These are phyloP conservation scores for Chlorociboria aeruginascens DNA, from an alignment of 495 filamentous ascomycete genomes.

Conservation along the genomic window DNA sequence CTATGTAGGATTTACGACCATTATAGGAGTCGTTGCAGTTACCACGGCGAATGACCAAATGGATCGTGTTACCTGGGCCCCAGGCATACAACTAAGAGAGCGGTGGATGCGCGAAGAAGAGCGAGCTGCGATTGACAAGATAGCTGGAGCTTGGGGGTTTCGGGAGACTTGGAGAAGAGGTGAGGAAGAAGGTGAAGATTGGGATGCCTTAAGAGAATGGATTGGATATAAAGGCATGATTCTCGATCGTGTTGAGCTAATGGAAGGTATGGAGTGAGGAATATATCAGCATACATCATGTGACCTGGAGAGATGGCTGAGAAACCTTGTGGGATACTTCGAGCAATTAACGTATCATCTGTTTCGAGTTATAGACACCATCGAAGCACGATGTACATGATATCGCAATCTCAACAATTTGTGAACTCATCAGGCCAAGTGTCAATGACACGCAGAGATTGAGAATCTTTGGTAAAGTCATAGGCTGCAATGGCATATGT, in stretches of 20 bases:
- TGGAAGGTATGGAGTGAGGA: constrained; percentile 41
- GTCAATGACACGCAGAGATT: no score
- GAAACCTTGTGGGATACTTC: no score
- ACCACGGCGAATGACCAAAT: constrained; percentile 88
- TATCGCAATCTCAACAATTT: no score
- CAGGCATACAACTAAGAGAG: constrained; percentile 64
- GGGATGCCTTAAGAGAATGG: constrained; percentile 74
- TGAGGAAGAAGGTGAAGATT: constrained; percentile 84
- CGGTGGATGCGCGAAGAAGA: constrained; percentile 94
- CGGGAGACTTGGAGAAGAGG: constrained; percentile 65
- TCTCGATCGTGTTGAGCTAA: constrained; percentile 71
- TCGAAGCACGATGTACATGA: no score
- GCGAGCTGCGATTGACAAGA: constrained; percentile 72
- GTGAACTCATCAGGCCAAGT: no score
- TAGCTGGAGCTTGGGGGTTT: constrained; percentile 86
- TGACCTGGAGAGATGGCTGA: no score
- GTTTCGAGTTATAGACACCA: no score
- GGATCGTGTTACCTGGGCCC: constrained; percentile 79
- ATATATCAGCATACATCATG: no score
- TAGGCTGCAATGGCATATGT: no score
- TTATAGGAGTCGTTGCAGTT: constrained; percentile 70
- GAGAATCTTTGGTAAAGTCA: no score
- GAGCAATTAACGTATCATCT: no score
- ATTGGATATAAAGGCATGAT: constrained; percentile 73
- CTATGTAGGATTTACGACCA: constrained; percentile 67